Base-by-base conservation (phyloP, 2,329 filamentous ascomycete genomes). In the Pleomassaria siparia region DNA sequence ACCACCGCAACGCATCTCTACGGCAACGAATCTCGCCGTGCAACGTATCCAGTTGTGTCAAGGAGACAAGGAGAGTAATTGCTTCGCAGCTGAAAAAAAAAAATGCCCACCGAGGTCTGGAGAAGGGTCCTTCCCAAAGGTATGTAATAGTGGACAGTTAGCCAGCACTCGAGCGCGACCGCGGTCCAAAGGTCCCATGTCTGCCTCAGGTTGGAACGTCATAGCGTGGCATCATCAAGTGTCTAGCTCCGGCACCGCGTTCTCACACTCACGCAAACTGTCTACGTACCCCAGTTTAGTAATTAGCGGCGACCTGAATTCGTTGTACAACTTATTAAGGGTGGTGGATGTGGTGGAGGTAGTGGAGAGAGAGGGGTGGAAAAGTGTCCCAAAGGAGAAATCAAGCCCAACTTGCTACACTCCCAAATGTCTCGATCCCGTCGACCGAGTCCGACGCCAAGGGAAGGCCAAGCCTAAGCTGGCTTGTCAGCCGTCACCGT, bases 1-100 rank as follows among this genome's bases (percentile, higher is more conserved):
- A 4, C 18, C 37, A 16, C 22, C 24, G 28, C 37, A 4, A 4
- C 13, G 35, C 37, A 26, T 28, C 24, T 15, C 13, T 28, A n/a
- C 24, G 24, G 30, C 44, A 41, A 41, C 46, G 46, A 48, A 39
- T 44, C 16, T 44, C 40, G 24, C 25, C 13, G 45, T 30, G 45
- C 45, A 43, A 47, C 45, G 45, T 47, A 47, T 41, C 18, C 30
- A 32, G 18, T 4, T 30, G 15, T n/a, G n/a, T 43, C 28, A 8
- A 22, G 35, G 30, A 29, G 16, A 15, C 22, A 18, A 26, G n/a
- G n/a, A n/a, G n/a, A n/a, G n/a, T n/a, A 18, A 10, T 28, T 10
- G 24, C 25, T 9, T 4, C 2, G 5, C 26, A 41, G 12, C 43
- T 45, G 40, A 45, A 45, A 45, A 44, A 36, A 44, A 45, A 45